phyloP scores from a whole-genome alignment of 169 alveolate species.

The Plasmodium knowlesi region DNA sequence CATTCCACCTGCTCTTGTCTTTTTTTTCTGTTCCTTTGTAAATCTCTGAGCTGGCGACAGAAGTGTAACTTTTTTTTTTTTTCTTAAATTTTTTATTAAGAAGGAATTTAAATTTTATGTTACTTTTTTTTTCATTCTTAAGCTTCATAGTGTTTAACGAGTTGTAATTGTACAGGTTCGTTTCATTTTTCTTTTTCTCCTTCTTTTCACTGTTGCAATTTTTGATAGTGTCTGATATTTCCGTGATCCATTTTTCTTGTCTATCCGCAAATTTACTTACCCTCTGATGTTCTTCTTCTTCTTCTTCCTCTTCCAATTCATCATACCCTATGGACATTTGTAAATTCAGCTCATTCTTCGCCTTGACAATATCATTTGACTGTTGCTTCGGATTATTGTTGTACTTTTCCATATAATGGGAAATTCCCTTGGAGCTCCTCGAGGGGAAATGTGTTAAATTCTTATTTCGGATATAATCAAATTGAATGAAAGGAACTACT shows the following conservation, averaged over 20 bases:
- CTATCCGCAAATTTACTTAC: not conserved
- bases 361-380: constrained; percentile 8
- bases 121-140: constrained; percentile 14
- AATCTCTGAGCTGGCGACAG: constrained; percentile 12
- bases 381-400: not conserved
- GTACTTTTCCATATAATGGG: constrained; percentile 33
- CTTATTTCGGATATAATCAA: constrained; percentile 57
- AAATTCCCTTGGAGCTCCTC: constrained; percentile 34
- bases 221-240: not conserved
- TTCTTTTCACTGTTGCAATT: too few species aligned
- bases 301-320: not conserved
- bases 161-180: not conserved
- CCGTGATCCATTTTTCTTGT: not conserved
- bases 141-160: not conserved
- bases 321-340: not conserved
- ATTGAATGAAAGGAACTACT: constrained; percentile 54
- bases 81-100: constrained; percentile 29
- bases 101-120: constrained; percentile 13
- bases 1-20: constrained; percentile 14
- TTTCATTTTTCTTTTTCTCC: not conserved
- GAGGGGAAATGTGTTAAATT: constrained; percentile 39
- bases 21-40: constrained; percentile 26
- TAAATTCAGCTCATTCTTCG: constrained; percentile 14
- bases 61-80: constrained; percentile 9
- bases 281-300: not conserved